Percentiles rank a stretch among this genome's conserved stretches.
Conservation (phyloP, 176 grass and related monocot species). For the Poa pratensis region DNA sequence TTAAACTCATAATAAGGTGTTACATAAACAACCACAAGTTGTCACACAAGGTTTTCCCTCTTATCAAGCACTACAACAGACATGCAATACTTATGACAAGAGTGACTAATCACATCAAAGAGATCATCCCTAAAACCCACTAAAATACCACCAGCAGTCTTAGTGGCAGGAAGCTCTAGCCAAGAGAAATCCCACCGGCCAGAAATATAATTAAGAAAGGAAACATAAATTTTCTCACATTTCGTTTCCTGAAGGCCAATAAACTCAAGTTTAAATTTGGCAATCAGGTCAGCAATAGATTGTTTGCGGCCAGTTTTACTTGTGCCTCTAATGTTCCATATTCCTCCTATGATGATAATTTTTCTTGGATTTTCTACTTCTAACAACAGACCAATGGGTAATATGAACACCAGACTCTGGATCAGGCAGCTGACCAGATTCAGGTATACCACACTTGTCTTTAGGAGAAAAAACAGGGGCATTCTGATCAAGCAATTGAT, state of each 20-base stretch:
- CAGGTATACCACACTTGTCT: accelerated
- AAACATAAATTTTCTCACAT: too few species aligned
- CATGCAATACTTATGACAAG: background rate
- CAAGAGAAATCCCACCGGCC: background rate
- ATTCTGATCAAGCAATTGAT: too few species aligned
- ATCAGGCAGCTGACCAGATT: background rate
- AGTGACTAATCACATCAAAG: background rate
- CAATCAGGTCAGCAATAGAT: background rate
- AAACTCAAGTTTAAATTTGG: background rate
- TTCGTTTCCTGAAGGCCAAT: background rate
- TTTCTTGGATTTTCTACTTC: background rate
- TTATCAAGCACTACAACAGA: background rate
- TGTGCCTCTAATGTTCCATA: background rate
- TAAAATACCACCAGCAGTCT: background rate
- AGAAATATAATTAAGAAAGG: background rate
- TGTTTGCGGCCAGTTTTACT: background rate
- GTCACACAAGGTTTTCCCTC: accelerated
- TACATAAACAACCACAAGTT: too few species aligned
- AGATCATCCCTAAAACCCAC: too few species aligned
- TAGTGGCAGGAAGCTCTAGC: background rate
- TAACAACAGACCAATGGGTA: background rate
- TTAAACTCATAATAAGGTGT: too few species aligned
- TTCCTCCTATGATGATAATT: background rate
- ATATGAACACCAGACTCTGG: background rate
- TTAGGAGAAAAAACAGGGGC: too few species aligned